Evolutionary conservation across 352 stramenopile genomes (phyloP).

Genomic region (Pythium sukuiense): DNA sequence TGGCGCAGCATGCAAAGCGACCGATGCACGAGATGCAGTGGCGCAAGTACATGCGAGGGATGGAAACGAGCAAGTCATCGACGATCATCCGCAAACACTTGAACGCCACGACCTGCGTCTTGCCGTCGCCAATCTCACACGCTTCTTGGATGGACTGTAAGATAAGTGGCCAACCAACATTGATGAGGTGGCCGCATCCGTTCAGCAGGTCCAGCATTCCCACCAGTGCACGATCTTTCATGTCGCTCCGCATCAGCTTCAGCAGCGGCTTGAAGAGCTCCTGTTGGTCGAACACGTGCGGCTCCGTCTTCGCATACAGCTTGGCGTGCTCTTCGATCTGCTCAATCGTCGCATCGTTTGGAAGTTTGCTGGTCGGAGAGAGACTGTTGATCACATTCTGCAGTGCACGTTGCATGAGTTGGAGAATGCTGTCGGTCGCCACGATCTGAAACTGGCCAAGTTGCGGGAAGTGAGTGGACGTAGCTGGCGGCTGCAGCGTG

Average conservation of each 20-base stretch:
- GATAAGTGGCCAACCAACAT: conserved; percentile 66
- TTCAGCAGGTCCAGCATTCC: conserved; percentile 82
- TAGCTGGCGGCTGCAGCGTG: conserved; percentile 37
- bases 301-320: conserved; percentile 28
- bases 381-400: conserved; percentile 63
- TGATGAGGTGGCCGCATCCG: conserved; percentile 69
- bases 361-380: conserved; percentile 43
- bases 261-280: conserved; percentile 65
- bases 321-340: conserved; percentile 43
- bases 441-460: conserved; percentile 73
- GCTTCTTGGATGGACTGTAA: conserved; percentile 66
- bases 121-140: conserved; percentile 60
- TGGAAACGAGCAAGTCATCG: conserved; percentile 93
- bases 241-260: conserved; percentile 63
- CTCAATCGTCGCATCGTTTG: conserved; percentile 45
- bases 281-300: conserved; percentile 68
- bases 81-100: conserved; percentile 96
- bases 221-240: conserved; percentile 72
- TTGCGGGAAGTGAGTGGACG: conserved; percentile 51
- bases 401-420: conserved; percentile 76
- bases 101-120: conserved; percentile 90
- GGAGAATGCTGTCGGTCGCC: conserved; percentile 76
- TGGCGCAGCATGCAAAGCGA: conserved; percentile 90
- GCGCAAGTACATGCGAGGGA: conserved; percentile 66
- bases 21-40: conserved; percentile 92